These are phyloP conservation scores for Lolium multiflorum DNA, from an alignment of 176 grass and related monocot genomes.

Conservation along the genomic window DNA sequence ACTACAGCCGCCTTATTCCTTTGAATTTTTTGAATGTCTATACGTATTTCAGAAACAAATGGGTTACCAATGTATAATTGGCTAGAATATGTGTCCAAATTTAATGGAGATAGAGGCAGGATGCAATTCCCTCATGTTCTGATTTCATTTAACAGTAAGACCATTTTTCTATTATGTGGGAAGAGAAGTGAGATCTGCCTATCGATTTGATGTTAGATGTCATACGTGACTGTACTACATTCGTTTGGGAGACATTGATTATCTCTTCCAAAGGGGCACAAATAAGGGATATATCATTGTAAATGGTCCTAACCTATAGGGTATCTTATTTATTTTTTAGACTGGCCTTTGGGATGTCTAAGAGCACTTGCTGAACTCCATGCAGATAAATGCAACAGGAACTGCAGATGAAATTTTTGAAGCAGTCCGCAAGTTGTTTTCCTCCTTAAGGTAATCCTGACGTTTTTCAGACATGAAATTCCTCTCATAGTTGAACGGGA, in stretches of 20 bases:
- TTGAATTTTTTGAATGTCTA: neutral
- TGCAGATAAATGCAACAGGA: slow-evolving; percentile 82
- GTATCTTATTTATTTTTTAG: neutral
- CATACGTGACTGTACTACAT: neutral
- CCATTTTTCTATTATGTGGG: neutral
- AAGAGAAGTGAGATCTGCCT: neutral
- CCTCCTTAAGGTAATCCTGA: slow-evolving; percentile 62
- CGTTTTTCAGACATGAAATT: neutral
- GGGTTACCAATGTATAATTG: slow-evolving; percentile 6
- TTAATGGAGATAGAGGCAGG: neutral
- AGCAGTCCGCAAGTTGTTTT: slow-evolving; percentile 58
- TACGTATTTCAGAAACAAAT: slow-evolving; percentile 23
- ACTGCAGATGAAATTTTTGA: slow-evolving; percentile 81
- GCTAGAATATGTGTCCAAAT: neutral
- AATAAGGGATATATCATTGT: neutral
- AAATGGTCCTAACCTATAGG: neutral
- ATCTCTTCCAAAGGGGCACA: slow-evolving; percentile 18
- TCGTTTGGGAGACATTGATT: neutral
- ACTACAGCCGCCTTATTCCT: neutral
- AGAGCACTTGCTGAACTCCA: slow-evolving; percentile 26
- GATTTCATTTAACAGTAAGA: neutral
- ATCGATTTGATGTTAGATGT: slow-evolving; percentile 26
- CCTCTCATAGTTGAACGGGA: neutral
- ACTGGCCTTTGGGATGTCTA: neutral
- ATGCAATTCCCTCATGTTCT: neutral